A percentile compares a stretch with the other conserved stretches of the same genome.
phyloP scores from a whole-genome alignment of 73 alveolate genomes.

The Uronychia setigera region DNA sequence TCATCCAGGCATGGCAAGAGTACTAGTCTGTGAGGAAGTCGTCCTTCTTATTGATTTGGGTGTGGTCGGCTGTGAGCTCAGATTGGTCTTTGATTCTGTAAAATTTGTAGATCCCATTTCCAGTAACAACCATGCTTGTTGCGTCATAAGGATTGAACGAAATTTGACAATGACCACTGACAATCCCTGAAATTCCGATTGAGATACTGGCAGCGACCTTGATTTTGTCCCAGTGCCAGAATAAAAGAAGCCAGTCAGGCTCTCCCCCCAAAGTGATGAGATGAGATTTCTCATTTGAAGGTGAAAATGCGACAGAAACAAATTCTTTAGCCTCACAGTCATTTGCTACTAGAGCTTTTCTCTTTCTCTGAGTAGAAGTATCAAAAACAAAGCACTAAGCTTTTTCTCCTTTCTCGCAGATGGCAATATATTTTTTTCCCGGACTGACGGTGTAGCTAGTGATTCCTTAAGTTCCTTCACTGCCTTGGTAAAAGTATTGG shows the following conservation, averaged over 20 bases:
- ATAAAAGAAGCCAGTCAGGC: conserved; percentile 82
- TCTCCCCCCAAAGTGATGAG: conserved; percentile 83
- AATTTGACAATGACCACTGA: conserved; percentile 27
- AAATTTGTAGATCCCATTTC: conserved; percentile 73
- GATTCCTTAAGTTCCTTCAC: conserved; percentile 39
- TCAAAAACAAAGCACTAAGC: conserved; percentile 30
- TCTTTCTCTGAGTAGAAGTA: conserved; percentile 11
- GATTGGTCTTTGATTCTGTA: conserved; percentile 64
- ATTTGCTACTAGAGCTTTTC: conserved; percentile 17
- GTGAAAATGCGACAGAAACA: conserved; percentile 84
- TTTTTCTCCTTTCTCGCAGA: conserved; percentile 27
- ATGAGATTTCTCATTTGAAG: conserved; percentile 69
- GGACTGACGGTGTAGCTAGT: conserved; percentile 15
- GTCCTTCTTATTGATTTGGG: conserved; percentile 54
- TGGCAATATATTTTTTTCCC: conserved; percentile 18
- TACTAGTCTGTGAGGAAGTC: conserved; percentile 31
- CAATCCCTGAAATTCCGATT: conserved; percentile 21
- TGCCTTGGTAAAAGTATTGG: conserved; percentile 55
- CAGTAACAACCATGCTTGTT: conserved; percentile 68
- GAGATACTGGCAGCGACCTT: conserved; percentile 40
- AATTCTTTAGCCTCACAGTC: conserved; percentile 71
- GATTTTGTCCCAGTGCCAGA: conserved; percentile 88
- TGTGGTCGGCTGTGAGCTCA: conserved; percentile 66
- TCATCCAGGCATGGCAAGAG: conserved; percentile 69
- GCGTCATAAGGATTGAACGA: conserved; percentile 74